Evolutionary conservation across 495 filamentous ascomycete species (phyloP), one percentile per base, ranked within the genome.

Genomic region (Xylaria longipes): DNA sequence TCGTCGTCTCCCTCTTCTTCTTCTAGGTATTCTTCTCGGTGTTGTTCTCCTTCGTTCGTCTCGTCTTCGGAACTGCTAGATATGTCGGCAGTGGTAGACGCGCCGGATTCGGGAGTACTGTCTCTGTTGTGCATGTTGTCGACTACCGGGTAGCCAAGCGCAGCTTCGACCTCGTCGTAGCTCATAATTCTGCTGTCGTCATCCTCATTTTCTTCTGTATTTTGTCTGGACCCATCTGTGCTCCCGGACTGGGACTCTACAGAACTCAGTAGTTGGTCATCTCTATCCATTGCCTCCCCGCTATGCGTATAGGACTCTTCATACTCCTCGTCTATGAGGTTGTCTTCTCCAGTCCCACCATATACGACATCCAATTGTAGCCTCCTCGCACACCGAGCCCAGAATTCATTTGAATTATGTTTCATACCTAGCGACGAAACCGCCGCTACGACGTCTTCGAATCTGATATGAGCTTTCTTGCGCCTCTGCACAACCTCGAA

Each of bases 371-470:
- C 75, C 7, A 94, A 70, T 39, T 84, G 79, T 72, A 90, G 84
- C 72, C 90, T 85, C 66, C 91, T 85, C 8, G 92, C 85, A 37
- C 86, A 77, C 3, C 77, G 79, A n/a, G 82, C 81, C 89, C 93
- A 94, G 63, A 89, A 90, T 15, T 88, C 80, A 17, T 74, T 74
- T 8, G 75, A 78, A 62, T 88, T 79, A 5, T 67, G 58, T 41
- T 80, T 73, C 68, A 92, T 71, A 0, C 85, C 82, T 0, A 92
- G 77, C 1, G 87, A 86, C 14, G 90, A 81, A 2, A 89, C 77
- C 0, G 93, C 93, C 1, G 91, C 88, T 29, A 82, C 75, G 1
- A 95, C 92, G 75, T 97, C 94, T 52, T 82, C 78, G 4, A 66
- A 72, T 65, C 81, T 86, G 33, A 96, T 86, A 0, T 80, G 57